phyloP scores from a whole-genome alignment of 148 eudicot genomes.

The Simmondsia chinensis region DNA sequence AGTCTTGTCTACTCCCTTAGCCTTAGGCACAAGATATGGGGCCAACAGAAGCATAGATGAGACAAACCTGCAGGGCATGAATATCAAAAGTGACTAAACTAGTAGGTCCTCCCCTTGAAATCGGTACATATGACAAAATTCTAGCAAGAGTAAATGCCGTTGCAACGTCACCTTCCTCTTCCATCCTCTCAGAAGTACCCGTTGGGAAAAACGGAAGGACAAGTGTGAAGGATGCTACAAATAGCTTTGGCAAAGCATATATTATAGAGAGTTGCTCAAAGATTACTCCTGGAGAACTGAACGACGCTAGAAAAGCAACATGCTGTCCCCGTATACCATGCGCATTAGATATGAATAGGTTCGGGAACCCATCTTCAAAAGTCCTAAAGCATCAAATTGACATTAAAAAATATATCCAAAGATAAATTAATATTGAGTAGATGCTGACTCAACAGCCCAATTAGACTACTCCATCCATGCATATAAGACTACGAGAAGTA shows the following conservation, averaged over 20 bases:
- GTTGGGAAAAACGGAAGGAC: slow-evolving; percentile 99
- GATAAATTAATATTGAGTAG: not conserved
- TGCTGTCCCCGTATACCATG: slow-evolving; percentile 95
- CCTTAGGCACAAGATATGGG: no score
- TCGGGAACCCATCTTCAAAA: slow-evolving; percentile 97
- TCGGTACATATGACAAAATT: slow-evolving; percentile 77
- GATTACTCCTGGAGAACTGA: slow-evolving; percentile 85
- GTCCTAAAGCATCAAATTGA: slow-evolving; percentile 38
- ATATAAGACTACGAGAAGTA: no score
- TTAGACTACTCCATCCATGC: no score
- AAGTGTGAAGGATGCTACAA: slow-evolving; percentile 87
- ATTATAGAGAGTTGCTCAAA: slow-evolving; percentile 94
- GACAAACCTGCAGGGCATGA: slow-evolving; percentile 91
- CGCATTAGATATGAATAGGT: slow-evolving; percentile 85
- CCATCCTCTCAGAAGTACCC: slow-evolving; percentile 96
- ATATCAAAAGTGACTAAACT: slow-evolving; percentile 88
- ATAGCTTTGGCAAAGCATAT: slow-evolving; percentile 87
- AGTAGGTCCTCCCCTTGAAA: slow-evolving; percentile 91
- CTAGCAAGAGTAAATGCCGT: slow-evolving; percentile 96
- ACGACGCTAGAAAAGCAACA: slow-evolving; percentile 94
- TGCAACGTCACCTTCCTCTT: slow-evolving; percentile 98
- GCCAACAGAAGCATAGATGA: not conserved
- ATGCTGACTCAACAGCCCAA: not conserved
- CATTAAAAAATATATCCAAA: not conserved
- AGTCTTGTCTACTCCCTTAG: no score